phyloP scores from a whole-genome alignment of 257 asterid species.

The Datura wrightii region DNA sequence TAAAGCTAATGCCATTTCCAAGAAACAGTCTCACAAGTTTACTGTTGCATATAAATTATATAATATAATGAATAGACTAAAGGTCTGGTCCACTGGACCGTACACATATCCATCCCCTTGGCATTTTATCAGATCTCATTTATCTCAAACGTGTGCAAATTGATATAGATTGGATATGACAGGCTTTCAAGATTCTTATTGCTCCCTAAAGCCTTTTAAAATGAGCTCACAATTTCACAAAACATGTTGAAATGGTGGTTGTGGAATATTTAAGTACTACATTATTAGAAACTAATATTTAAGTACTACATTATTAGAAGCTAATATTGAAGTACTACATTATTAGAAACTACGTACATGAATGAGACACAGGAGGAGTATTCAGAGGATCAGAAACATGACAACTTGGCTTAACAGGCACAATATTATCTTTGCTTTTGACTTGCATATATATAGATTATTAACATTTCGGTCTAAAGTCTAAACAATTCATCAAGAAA shows the following conservation, averaged over 20 bases:
- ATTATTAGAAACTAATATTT: neutral
- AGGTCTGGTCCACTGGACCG: neutral
- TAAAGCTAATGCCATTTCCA: neutral
- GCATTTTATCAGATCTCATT: neutral
- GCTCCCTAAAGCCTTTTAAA: neutral
- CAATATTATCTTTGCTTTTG: neutral
- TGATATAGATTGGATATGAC: conserved; percentile 19
- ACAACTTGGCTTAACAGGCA: conserved; percentile 1
- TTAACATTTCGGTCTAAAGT: neutral
- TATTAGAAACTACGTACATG: neutral
- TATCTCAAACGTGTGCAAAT: conserved; percentile 6
- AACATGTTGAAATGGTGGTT: neutral
- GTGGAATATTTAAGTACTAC: neutral
- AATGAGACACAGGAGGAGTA: neutral
- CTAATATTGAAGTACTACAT: neutral
- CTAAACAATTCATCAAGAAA: neutral
- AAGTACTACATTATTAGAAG: neutral
- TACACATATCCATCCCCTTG: neutral
- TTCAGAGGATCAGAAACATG: conserved; percentile 15
- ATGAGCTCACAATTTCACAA: conserved; percentile 4
- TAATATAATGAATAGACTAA: neutral
- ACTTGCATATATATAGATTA: neutral
- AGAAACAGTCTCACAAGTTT: neutral
- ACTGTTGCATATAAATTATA: neutral
- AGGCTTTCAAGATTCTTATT: conserved; percentile 18